Evolutionary conservation across 345 rosid genomes (phyloP).

Genomic region (Eucalyptus curtisii): DNA sequence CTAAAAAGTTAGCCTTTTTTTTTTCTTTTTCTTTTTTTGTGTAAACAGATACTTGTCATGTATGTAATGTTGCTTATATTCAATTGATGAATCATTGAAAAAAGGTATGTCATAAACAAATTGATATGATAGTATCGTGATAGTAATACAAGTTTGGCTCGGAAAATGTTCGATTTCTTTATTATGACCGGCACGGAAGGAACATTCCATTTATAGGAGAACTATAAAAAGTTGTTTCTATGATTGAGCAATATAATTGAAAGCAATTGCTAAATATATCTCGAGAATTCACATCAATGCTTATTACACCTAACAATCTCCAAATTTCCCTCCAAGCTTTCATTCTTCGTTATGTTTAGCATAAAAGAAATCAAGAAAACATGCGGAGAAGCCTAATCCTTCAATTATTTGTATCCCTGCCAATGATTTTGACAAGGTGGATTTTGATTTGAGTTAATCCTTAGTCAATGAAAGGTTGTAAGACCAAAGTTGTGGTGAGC

Average conservation of each 20-base stretch:
- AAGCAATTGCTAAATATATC: rapidly evolving
- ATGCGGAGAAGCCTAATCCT: neutral
- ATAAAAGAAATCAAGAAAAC: neutral
- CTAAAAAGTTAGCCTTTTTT: neutral
- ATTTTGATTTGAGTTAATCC: neutral
- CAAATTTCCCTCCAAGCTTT: neutral
- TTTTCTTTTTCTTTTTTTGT: neutral
- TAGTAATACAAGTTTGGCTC: neutral
- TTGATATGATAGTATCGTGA: neutral
- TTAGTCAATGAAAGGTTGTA: neutral
- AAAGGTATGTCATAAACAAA: neutral
- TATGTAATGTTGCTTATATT: rapidly evolving
- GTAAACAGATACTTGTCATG: rapidly evolving
- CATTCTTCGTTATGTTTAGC: neutral
- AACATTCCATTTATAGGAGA: neutral
- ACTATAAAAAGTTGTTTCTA: neutral
- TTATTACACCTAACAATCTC: neutral
- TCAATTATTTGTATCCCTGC: neutral
- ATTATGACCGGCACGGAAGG: neutral
- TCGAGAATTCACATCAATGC: neutral
- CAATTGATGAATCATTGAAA: neutral
- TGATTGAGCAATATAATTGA: neutral
- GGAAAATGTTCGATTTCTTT: neutral
- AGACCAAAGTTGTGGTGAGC: neutral
- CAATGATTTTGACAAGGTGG: neutral